Percentiles rank a stretch among this genome's conserved stretches.
Evolutionary conservation across 805 yeast genomes (phyloP).

Genomic region (Starmera pachycereana): DNA sequence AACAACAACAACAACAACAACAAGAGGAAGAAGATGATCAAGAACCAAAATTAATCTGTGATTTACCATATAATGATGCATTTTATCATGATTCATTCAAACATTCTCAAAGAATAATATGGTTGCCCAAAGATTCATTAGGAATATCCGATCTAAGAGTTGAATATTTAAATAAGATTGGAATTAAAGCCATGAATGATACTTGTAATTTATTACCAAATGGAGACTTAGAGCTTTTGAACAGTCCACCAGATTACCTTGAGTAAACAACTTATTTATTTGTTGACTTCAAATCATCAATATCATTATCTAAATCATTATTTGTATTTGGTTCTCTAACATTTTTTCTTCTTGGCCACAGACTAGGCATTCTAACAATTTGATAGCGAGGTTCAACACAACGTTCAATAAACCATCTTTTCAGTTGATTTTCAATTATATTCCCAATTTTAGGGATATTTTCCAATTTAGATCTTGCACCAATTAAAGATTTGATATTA

Average conservation of each 20-base stretch:
- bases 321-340: constrained; percentile 30
- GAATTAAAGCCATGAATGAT: constrained; percentile 13
- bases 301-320: neutral
- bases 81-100: constrained; percentile 18
- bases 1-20: neutral
- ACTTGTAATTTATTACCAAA: constrained; percentile 9
- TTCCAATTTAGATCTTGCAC: constrained; percentile 85
- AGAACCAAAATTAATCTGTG: neutral
- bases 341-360: constrained; percentile 70
- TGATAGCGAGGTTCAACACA: constrained; percentile 93
- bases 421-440: constrained; percentile 68
- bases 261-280: neutral
- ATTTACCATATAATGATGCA: constrained; percentile 10
- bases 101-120: constrained; percentile 8
- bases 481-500: constrained; percentile 79
- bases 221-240: constrained; percentile 14
- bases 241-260: constrained; percentile 16
- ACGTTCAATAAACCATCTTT: constrained; percentile 86
- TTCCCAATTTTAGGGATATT: constrained; percentile 88
- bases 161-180: constrained; percentile 10
- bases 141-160: constrained; percentile 9
- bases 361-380: constrained; percentile 69
- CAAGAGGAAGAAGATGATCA: neutral
- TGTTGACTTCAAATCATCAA: neutral
- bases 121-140: constrained; percentile 16